Percentiles rank a stretch among this genome's conserved stretches.
phyloP scores from a whole-genome alignment of 148 eudicot species.

The Cornus florida region DNA sequence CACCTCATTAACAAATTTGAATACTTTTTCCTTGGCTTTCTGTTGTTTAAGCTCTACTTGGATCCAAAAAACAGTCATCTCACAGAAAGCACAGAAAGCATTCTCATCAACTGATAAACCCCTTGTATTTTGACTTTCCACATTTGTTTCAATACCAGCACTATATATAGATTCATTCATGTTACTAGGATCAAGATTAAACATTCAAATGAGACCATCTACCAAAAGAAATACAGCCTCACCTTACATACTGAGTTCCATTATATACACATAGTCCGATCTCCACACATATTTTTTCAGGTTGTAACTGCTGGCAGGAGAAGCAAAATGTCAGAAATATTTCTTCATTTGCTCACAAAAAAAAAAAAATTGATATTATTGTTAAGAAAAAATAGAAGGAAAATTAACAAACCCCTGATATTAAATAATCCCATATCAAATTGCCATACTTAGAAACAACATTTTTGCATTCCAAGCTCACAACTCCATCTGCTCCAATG shows the following conservation, averaged over 20 bases:
- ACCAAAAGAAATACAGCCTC: not conserved
- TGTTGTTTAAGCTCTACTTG: slow-evolving; percentile 23
- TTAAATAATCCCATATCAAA: slow-evolving; percentile 47
- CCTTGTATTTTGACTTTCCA: not conserved
- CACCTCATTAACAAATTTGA: slow-evolving; percentile 34
- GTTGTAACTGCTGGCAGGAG: slow-evolving; percentile 25
- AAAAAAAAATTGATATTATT: not conserved
- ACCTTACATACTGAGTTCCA: slow-evolving; percentile 20
- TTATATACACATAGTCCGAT: slow-evolving; percentile 26
- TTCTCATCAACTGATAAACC: slow-evolving; percentile 11
- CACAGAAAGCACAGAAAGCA: slow-evolving; percentile 35
- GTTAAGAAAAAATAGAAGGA: not conserved
- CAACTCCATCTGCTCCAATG: slow-evolving; percentile 65
- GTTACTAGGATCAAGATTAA: not conserved
- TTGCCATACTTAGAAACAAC: slow-evolving; percentile 44
- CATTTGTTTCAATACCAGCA: slow-evolving; percentile 3
- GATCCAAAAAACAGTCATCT: slow-evolving; percentile 35
- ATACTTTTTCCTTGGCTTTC: slow-evolving; percentile 24
- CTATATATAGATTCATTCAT: slow-evolving; percentile 11
- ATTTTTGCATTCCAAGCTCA: slow-evolving; percentile 54
- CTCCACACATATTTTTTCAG: slow-evolving; percentile 25
- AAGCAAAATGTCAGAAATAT: slow-evolving; percentile 1
- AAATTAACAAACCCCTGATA: slow-evolving; percentile 41
- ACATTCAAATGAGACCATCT: not conserved
- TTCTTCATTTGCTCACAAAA: not conserved